phyloP scores from a whole-genome alignment of 495 filamentous ascomycete genomes.

The Aspergillus sclerotioniger region DNA sequence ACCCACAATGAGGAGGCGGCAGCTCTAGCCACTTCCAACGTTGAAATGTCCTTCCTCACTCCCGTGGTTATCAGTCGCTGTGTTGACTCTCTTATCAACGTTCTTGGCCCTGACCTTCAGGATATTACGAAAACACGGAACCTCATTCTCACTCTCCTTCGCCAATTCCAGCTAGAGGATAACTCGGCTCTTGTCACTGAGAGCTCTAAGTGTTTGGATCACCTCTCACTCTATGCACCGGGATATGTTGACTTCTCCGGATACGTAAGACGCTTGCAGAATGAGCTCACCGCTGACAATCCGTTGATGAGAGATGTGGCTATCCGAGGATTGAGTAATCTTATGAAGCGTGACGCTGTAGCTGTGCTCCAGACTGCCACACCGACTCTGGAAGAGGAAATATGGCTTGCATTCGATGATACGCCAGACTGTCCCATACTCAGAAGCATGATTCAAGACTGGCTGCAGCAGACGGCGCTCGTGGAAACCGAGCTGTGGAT shows the following conservation, averaged over 20 bases:
- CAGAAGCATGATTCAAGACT: constrained; percentile 79
- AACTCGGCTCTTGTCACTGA: constrained; percentile 70
- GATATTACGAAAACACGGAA: constrained; percentile 90
- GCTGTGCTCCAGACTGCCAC: constrained; percentile 72
- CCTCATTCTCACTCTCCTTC: constrained; percentile 81
- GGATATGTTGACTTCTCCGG: constrained; percentile 75
- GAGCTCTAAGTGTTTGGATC: constrained; percentile 81
- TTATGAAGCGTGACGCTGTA: constrained; percentile 89
- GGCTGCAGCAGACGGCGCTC: constrained; percentile 84
- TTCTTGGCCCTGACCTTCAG: constrained; percentile 91
- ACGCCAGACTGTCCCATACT: constrained; percentile 72
- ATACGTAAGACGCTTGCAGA: constrained; percentile 81
- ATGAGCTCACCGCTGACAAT: constrained; percentile 65
- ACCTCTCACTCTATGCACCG: constrained; percentile 88
- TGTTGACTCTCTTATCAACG: constrained; percentile 93
- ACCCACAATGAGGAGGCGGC: constrained; percentile 84
- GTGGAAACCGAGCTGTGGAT: constrained; percentile 79
- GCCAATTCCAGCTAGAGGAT: constrained; percentile 78
- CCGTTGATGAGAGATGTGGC: constrained; percentile 72
- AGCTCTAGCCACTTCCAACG: constrained; percentile 77
- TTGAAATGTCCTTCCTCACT: constrained; percentile 79
- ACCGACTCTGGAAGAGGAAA: constrained; percentile 77
- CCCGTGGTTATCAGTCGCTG: constrained; percentile 79
- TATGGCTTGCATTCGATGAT: constrained; percentile 85
- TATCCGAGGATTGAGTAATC: constrained; percentile 83